Evolutionary conservation across 1,284 basidiomycete genomes (phyloP).

Genomic region (Leccinum pseudoinsigne): DNA sequence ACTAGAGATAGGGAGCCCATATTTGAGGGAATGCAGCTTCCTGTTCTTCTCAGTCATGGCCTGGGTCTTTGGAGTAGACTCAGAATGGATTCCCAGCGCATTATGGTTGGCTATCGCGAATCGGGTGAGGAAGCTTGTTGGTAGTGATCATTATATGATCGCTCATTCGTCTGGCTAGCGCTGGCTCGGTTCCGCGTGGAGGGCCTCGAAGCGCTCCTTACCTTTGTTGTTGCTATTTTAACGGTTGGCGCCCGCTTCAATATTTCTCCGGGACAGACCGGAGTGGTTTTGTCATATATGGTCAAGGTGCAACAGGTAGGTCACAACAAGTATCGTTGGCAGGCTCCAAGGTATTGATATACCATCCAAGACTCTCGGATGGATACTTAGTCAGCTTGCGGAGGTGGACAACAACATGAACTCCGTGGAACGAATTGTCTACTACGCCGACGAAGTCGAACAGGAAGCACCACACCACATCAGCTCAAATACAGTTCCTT

Average conservation of each 20-base stretch:
- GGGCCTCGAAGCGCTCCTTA: slow-evolving; percentile 76
- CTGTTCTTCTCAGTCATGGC: slow-evolving; percentile 99
- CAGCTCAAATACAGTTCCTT: slow-evolving; percentile 52
- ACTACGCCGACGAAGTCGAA: slow-evolving; percentile 61
- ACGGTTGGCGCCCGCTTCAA: slow-evolving; percentile 72
- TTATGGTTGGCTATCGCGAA: slow-evolving; percentile 87
- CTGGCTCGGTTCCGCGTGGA: slow-evolving; percentile 87
- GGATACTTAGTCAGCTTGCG: slow-evolving; percentile 82
- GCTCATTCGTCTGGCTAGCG: slow-evolving; percentile 46
- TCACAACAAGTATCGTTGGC: background rate
- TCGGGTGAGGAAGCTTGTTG: slow-evolving; percentile 43
- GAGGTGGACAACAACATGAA: slow-evolving; percentile 95
- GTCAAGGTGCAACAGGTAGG: slow-evolving; percentile 64
- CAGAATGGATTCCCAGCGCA: slow-evolving; percentile 46
- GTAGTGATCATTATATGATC: background rate
- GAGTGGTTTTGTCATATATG: slow-evolving; percentile 76
- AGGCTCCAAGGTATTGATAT: slow-evolving; percentile 8
- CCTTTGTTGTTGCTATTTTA: slow-evolving; percentile 79
- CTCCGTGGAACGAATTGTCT: slow-evolving; percentile 80
- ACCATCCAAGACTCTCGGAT: slow-evolving; percentile 61
- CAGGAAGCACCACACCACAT: slow-evolving; percentile 79
- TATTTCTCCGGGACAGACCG: slow-evolving; percentile 79
- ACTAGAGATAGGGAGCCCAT: slow-evolving; percentile 83
- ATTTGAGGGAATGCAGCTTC: slow-evolving; percentile 95
- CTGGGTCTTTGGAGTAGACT: slow-evolving; percentile 69